phyloP scores from a whole-genome alignment of 345 rosid species.

The Eucalyptus brandiana region DNA sequence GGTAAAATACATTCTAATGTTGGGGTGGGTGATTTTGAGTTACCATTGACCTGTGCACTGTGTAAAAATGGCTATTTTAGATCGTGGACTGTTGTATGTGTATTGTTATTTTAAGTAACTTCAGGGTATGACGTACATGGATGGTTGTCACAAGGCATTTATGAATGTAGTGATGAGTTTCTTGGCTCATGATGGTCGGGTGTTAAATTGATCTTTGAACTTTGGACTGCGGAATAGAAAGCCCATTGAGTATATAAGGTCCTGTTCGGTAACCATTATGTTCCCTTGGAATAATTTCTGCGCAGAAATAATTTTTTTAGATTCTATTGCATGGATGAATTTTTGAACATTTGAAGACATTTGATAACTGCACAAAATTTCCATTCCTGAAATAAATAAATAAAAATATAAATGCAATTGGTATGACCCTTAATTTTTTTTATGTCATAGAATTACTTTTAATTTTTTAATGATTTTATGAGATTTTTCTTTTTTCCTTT shows the following conservation, averaged over 20 bases:
- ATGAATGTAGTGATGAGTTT: background rate
- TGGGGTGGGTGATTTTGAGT: background rate
- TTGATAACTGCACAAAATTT: too few relatives aligned
- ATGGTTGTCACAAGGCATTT: background rate
- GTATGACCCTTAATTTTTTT: too few relatives aligned
- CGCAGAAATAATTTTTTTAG: too few relatives aligned
- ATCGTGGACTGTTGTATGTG: background rate
- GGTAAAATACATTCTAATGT: background rate
- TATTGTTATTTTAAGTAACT: background rate
- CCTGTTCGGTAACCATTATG: too few relatives aligned
- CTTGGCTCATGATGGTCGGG: background rate
- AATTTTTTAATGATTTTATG: too few relatives aligned
- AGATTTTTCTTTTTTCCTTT: too few relatives aligned
- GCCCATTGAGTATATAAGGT: background rate
- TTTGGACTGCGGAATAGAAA: background rate
- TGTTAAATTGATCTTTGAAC: background rate
- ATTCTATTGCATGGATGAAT: too few relatives aligned
- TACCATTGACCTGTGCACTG: background rate
- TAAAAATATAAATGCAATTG: too few relatives aligned
- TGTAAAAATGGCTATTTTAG: background rate
- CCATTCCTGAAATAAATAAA: too few relatives aligned
- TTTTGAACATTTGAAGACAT: too few relatives aligned
- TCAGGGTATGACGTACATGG: background rate
- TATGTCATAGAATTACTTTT: too few relatives aligned
- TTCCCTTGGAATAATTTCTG: too few relatives aligned